phyloP scores from a whole-genome alignment of 2,329 filamentous ascomycete species.

The Venturia aucupariae region DNA sequence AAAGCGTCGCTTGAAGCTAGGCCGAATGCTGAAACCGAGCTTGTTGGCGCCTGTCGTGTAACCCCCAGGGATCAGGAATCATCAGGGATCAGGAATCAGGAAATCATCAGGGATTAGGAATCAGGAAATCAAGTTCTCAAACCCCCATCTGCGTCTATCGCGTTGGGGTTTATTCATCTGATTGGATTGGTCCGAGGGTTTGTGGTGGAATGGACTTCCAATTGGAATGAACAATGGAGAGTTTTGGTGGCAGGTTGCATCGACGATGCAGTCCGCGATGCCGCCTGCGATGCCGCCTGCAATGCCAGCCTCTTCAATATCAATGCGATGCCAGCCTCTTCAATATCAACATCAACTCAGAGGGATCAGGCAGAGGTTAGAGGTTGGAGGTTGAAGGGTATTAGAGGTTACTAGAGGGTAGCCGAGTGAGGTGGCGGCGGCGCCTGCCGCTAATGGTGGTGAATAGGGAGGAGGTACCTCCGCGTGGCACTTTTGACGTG shows the following conservation, averaged over 20 bases:
- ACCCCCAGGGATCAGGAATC: too few species aligned
- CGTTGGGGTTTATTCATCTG: too few species aligned
- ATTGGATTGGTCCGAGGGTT: too few species aligned
- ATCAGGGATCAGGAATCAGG: too few species aligned
- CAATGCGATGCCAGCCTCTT: not conserved
- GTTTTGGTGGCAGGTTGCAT: not conserved
- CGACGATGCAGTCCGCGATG: not conserved
- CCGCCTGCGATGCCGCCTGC: not conserved
- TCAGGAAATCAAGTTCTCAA: not conserved
- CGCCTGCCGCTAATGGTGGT: not conserved
- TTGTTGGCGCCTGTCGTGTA: not conserved
- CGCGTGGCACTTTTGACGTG: not conserved
- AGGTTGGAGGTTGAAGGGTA: not conserved
- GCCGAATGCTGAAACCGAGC: not conserved
- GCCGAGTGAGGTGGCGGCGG: not conserved
- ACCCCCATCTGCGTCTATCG: not conserved
- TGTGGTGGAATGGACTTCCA: too few species aligned
- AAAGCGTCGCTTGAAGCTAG: not conserved
- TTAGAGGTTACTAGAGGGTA: too few species aligned
- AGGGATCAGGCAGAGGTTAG: not conserved
- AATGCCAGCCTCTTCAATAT: not conserved
- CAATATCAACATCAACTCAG: too few species aligned
- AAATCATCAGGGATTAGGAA: too few species aligned
- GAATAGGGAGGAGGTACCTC: not conserved
- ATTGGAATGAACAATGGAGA: not conserved